Evolutionary conservation across 2,329 filamentous ascomycete species (phyloP).

Genomic region (Exophiala oligosperma): DNA sequence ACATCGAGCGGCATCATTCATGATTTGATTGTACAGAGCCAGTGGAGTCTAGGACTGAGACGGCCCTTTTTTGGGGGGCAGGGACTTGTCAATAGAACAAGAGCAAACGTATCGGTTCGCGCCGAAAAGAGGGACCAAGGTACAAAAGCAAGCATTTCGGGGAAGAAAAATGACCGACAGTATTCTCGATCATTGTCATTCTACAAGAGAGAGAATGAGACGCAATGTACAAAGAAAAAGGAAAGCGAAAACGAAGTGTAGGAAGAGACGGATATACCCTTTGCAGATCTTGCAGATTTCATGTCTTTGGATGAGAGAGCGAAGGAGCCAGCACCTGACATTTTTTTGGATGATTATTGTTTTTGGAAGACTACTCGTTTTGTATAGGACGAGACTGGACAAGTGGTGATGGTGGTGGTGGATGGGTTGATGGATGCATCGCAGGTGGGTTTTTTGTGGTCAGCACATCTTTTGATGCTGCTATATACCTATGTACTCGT

Average conservation of each 20-base stretch:
- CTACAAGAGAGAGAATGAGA: background rate
- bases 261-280: background rate
- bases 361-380: too few species aligned
- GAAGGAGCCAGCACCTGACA: too few species aligned
- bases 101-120: conserved; percentile 3
- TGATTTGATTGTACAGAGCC: background rate
- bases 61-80: background rate
- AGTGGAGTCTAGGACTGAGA: background rate
- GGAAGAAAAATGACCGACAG: background rate
- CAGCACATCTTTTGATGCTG: too few species aligned
- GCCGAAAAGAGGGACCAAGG: conserved; percentile 5
- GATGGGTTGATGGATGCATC: too few species aligned
- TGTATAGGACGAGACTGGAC: too few species aligned
- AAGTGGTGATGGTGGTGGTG: too few species aligned
- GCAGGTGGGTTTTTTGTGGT: too few species aligned
- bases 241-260: background rate
- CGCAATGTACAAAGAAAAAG: conserved; percentile 1
- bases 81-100: conserved; percentile 6
- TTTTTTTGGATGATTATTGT: too few species aligned
- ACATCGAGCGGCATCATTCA: background rate
- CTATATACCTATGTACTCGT: too few species aligned
- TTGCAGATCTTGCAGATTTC: too few species aligned
- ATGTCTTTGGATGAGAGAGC: too few species aligned
- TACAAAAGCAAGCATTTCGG: background rate
- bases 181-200: background rate